phyloP scores from a whole-genome alignment of 352 stramenopile species.

The Globisporangium ultimum region DNA sequence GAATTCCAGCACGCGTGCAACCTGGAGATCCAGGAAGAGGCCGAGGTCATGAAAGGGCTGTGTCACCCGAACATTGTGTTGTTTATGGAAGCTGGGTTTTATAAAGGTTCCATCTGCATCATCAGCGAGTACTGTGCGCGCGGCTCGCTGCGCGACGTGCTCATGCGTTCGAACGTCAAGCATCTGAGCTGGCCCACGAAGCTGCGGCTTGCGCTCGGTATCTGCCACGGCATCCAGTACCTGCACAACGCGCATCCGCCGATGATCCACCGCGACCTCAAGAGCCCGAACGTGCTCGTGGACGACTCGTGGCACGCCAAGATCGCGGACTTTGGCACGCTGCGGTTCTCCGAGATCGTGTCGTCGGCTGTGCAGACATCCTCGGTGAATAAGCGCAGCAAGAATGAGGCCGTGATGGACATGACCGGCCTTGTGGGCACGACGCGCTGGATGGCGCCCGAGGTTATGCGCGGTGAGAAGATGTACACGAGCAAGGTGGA shows the following conservation, averaged over 20 bases:
- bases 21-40: slow-evolving; percentile 80
- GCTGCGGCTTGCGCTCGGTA: slow-evolving; percentile 69
- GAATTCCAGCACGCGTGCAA: slow-evolving; percentile 85
- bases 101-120: slow-evolving; percentile 89
- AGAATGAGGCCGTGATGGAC: slow-evolving; percentile 42
- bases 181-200: slow-evolving; percentile 81
- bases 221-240: slow-evolving; percentile 88
- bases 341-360: slow-evolving; percentile 86
- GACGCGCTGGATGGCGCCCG: slow-evolving; percentile 87
- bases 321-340: slow-evolving; percentile 88
- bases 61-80: slow-evolving; percentile 86
- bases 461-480: slow-evolving; percentile 85
- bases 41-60: slow-evolving; percentile 75
- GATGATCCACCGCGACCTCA: slow-evolving; percentile 91
- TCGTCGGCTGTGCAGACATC: slow-evolving; percentile 52
- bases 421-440: slow-evolving; percentile 88
- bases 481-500: slow-evolving; percentile 89
- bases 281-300: slow-evolving; percentile 89
- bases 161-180: slow-evolving; percentile 74
- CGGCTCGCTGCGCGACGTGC: slow-evolving; percentile 93
- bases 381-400: slow-evolving; percentile 10
- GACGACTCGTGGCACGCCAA: slow-evolving; percentile 89
- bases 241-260: slow-evolving; percentile 86
- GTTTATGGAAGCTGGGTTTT: slow-evolving; percentile 88
- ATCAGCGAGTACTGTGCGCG: slow-evolving; percentile 95